Conservation (phyloP, 495 filamentous ascomycete species). For the Parmelia sp. region DNA sequence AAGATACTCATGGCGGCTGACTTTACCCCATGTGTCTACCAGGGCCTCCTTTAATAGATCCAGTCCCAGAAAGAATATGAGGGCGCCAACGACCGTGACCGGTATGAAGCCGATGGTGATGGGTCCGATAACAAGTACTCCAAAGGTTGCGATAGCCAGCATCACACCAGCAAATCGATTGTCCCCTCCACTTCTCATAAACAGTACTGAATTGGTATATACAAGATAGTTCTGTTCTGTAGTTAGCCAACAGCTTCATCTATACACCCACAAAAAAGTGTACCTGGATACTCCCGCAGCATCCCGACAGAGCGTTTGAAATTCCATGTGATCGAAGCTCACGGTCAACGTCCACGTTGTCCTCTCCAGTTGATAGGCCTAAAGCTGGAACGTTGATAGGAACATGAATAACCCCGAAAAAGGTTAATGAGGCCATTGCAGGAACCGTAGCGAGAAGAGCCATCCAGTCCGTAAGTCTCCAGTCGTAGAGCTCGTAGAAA, state of each 20-base stretch:
- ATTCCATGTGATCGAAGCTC: conserved; percentile 91
- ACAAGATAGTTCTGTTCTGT: conserved; percentile 72
- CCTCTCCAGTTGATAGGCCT: conserved; percentile 80
- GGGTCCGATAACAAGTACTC: conserved; percentile 77
- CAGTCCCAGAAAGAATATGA: conserved; percentile 91
- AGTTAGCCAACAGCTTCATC: conserved; percentile 9
- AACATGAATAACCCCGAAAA: conserved; percentile 94
- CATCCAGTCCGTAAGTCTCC: conserved; percentile 66
- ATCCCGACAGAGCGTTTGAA: conserved; percentile 84
- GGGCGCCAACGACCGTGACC: conserved; percentile 88
- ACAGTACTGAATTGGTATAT: conserved; percentile 92
- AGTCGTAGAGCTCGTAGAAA: conserved; percentile 83
- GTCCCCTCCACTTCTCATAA: conserved; percentile 84
- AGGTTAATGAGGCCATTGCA: conserved; percentile 94
- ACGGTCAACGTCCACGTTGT: conserved; percentile 82
- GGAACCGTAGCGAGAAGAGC: conserved; percentile 77
- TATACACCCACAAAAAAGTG: conserved; percentile 7
- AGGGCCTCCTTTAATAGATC: conserved; percentile 84
- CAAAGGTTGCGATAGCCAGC: conserved; percentile 72
- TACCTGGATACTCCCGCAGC: conserved; percentile 80
- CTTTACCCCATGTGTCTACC: conserved; percentile 78
- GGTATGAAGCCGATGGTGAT: conserved; percentile 88
- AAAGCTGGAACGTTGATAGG: conserved; percentile 96
- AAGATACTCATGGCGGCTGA: conserved; percentile 78
- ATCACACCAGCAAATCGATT: conserved; percentile 81